A percentile compares a stretch with the other conserved stretches of the same genome.
These are phyloP conservation scores for Pichia eremophila DNA, from an alignment of 805 yeast genomes.

Conservation along the genomic window DNA sequence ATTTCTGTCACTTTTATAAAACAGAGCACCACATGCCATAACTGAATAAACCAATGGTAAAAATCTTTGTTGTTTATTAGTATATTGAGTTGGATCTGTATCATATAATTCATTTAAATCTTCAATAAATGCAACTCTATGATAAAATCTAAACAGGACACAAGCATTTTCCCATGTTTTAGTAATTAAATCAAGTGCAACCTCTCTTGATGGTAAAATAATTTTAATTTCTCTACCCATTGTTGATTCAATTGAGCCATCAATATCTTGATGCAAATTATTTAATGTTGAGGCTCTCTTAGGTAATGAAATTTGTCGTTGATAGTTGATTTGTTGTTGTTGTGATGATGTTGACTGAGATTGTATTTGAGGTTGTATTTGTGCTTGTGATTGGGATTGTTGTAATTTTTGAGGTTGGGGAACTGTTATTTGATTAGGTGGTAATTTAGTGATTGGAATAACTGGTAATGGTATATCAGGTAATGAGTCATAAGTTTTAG, in stretches of 20 bases:
- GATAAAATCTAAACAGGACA: constrained; percentile 76
- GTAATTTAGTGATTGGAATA: constrained; percentile 16
- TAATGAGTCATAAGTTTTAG: constrained; percentile 19
- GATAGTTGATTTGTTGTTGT: constrained; percentile 1
- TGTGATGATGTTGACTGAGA: not conserved
- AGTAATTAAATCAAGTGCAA: constrained; percentile 60
- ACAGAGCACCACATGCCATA: constrained; percentile 82
- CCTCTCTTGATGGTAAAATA: constrained; percentile 66
- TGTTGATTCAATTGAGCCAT: constrained; percentile 31
- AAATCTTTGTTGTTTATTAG: constrained; percentile 64
- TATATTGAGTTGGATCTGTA: constrained; percentile 61
- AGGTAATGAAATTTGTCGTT: not conserved
- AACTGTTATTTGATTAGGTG: constrained; percentile 4
- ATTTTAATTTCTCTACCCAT: constrained; percentile 43
- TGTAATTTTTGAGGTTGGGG: not conserved
- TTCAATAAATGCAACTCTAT: constrained; percentile 68
- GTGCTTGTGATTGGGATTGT: too few relatives aligned
- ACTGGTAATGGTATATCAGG: constrained; percentile 26
- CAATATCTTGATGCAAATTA: constrained; percentile 23
- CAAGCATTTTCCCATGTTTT: constrained; percentile 83
- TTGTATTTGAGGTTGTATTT: too few relatives aligned
- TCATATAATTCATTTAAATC: constrained; percentile 70
- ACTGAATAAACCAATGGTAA: constrained; percentile 76
- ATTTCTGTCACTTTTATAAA: constrained; percentile 43
- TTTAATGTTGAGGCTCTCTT: not conserved